A percentile compares a stretch with the other conserved stretches of the same genome.
Evolutionary conservation across 176 grass and related monocot genomes (phyloP).

Genomic region (Poa pratensis): DNA sequence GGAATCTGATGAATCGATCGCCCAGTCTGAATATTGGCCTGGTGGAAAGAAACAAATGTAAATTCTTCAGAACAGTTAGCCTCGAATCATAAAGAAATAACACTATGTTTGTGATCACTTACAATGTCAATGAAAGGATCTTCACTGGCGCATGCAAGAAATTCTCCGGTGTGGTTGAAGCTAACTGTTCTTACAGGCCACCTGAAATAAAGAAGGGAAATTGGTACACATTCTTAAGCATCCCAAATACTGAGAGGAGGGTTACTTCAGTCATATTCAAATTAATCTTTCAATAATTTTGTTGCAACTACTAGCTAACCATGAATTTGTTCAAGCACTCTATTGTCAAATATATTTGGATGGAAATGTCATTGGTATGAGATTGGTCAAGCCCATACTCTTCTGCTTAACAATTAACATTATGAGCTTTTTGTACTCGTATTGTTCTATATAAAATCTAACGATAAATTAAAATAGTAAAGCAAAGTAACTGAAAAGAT

Average conservation of each 20-base stretch:
- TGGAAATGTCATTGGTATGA: background rate
- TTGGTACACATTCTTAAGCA: background rate
- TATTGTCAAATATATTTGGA: constrained; percentile 2
- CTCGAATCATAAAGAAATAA: constrained; percentile 29
- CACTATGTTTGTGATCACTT: constrained; percentile 45
- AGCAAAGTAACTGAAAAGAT: background rate
- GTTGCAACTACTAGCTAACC: constrained; percentile 16
- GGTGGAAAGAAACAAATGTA: constrained; percentile 39
- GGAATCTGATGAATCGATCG: constrained; percentile 95
- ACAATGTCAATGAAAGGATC: constrained; percentile 99
- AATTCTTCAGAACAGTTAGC: constrained; percentile 22
- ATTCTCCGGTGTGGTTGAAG: constrained; percentile 93
- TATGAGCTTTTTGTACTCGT: background rate
- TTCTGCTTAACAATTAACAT: constrained; percentile 17
- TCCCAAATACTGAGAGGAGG: constrained; percentile 31
- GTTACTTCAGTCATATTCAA: background rate
- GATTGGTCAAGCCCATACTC: constrained; percentile 18
- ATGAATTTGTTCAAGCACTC: background rate
- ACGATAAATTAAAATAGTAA: background rate
- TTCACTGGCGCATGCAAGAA: constrained; percentile 94
- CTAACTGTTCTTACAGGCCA: constrained; percentile 98
- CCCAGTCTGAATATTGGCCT: constrained; percentile 95
- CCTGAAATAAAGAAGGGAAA: constrained; percentile 47
- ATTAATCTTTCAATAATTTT: constrained; percentile 12
- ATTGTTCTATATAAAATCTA: background rate